Base-by-base conservation (phyloP, 2,329 filamentous ascomycete genomes). In the Pseudopyricularia javanii region DNA sequence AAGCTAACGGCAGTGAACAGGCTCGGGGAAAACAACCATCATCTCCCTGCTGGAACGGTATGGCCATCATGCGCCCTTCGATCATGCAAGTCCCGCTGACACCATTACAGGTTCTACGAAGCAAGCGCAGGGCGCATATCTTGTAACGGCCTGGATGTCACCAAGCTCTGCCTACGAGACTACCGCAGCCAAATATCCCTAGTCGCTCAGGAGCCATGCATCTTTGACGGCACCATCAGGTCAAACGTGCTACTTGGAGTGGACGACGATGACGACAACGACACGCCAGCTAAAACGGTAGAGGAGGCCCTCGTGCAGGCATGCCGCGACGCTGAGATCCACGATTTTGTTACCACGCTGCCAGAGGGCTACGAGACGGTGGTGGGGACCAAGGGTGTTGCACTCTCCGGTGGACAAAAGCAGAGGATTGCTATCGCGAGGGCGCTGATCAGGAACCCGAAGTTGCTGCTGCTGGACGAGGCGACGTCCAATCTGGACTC, bases 141-240 rank as follows among this genome's bases (percentile, higher is more conserved):
- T 1, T 79, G 77, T 59, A 77, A 81, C 54, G 78, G 76, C 28
- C 62, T 76, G 22, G 75, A 80, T 53, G 77, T 81, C 53, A 73
- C 70, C n/a, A 70, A 68, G 40, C 66, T 81, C 22, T 70, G 71
- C 3, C 70, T 78, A 4, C 68, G 68, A 48, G 69, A 68, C 26
- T 72, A 80, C 33, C 74, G 78, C 12, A 73, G 76, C 57, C 73
- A 71, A 49, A 70, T 80, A 17, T 79, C 76, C 3, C 75, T 80
- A 43, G 80, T 82, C 17, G 75, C 79, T 0, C 78, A 82, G 57
- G 79, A 82, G 57, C 74, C 79, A 0, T 75, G 78, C 17, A 65
- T 82, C 7, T 79, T 80, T 61, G 76, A 73, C 55, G 76, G 76
- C 22, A 72, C 70, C 1, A 57, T 65, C n/a, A 55, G 60, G 8